Evolutionary conservation across 2,329 filamentous ascomycete genomes (phyloP).

Genomic region (Parastagonospora avenae): DNA sequence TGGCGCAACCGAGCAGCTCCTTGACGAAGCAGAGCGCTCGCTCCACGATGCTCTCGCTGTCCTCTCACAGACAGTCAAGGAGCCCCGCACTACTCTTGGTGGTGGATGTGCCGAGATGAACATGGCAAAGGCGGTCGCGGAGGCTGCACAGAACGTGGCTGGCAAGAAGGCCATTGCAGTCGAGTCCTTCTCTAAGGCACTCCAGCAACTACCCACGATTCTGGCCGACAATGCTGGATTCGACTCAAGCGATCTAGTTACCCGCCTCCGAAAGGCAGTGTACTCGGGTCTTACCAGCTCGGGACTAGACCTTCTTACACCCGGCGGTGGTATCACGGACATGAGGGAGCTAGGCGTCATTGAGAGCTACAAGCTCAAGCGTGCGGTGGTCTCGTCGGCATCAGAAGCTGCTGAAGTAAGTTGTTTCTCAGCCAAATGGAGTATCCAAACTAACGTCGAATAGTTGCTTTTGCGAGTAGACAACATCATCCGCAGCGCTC

Average conservation of each 20-base stretch:
- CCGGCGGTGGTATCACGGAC: slow-evolving; percentile 89
- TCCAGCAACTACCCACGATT: slow-evolving; percentile 94
- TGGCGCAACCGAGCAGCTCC: slow-evolving; percentile 92
- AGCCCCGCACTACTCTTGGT: slow-evolving; percentile 90
- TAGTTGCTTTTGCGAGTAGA: slow-evolving; percentile 91
- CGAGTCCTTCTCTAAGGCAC: slow-evolving; percentile 82
- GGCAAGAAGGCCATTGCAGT: slow-evolving; percentile 97
- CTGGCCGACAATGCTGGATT: slow-evolving; percentile 96
- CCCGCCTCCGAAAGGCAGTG: slow-evolving; percentile 87
- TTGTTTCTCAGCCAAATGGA: slow-evolving; percentile 11
- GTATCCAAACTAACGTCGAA: slow-evolving; percentile 35
- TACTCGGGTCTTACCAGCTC: slow-evolving; percentile 94
- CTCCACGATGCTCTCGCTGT: slow-evolving; percentile 96
- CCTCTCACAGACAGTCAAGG: slow-evolving; percentile 92
- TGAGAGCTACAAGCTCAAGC: slow-evolving; percentile 98
- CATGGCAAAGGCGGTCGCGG: slow-evolving; percentile 98
- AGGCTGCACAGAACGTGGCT: slow-evolving; percentile 88
- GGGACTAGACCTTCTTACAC: slow-evolving; percentile 84
- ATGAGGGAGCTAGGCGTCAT: slow-evolving; percentile 96
- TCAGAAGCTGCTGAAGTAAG: slow-evolving; percentile 95
- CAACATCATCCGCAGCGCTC: slow-evolving; percentile 95
- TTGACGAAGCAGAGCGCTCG: slow-evolving; percentile 95
- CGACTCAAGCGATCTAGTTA: slow-evolving; percentile 92
- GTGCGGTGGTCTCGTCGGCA: slow-evolving; percentile 94
- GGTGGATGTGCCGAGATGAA: slow-evolving; percentile 98